Evolutionary conservation across 768 basidiomycete genomes (phyloP), one percentile per base, ranked within the genome.

Genomic region (Macrolepiota dolichaula): DNA sequence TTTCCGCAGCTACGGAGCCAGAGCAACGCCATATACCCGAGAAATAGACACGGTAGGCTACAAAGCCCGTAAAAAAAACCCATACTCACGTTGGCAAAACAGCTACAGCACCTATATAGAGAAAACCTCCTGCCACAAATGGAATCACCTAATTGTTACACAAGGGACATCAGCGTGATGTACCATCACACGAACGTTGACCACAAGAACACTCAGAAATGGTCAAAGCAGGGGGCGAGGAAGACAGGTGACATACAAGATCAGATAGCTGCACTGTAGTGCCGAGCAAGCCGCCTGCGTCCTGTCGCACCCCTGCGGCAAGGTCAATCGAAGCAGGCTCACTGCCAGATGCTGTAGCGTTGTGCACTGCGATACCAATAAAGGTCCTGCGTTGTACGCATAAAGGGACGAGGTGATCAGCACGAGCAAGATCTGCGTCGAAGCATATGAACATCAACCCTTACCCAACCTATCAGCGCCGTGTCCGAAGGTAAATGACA

Each of bases 31-130:
- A n/a, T 44, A 44, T 22, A 44, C n/a, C 42, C 42, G 42, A 42
- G 15, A 3, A 19, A 15, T 9, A 17, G 32, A 53, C 11, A 35
- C n/a, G 17, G 22, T 29, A 13, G 17, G 36, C 24, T 13, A 49
- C 1, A 22, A n/a, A 37, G 12, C 12, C 35, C 13, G 13, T 25
- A 15, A 44, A 57, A 63, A 47, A 52, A 59, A 63, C 62, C 61
- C 19, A 81, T n/a, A n/a, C 90, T 69, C 81, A 93, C 91, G 90
- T 92, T 67, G 94, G 94, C 62, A 95, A 77, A 62, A 95, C 93
- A 51, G 93, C 92, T 59, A 96, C 94, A 32, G 92, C 91, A 27
- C 93, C 94, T 69, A 96, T 95, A 74, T 95, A 96, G 68, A 96
- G 77, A 77, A 96, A 97, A 17, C 93, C 93, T 64, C 92, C 92